phyloP scores from a whole-genome alignment of 306 rosid species.

The Abrus pulchellus region DNA sequence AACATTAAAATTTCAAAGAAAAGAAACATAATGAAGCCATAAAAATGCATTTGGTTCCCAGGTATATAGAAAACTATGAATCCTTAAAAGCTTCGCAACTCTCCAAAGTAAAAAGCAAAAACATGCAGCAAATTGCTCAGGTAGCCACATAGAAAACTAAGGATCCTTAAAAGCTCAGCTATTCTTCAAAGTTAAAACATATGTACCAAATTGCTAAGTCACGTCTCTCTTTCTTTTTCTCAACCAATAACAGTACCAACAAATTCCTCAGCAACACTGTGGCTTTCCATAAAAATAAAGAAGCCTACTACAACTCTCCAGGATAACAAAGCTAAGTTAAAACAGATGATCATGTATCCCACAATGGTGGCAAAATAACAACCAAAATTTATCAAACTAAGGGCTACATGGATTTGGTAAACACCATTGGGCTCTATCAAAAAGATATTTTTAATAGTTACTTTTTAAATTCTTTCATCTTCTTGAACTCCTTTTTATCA shows the following conservation, averaged over 20 bases:
- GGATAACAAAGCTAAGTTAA: conserved; percentile 14
- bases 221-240: conserved; percentile 15
- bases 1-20: conserved; percentile 2
- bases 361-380: conserved; percentile 9
- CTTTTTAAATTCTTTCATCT: not conserved
- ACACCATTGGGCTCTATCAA: not conserved
- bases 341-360: conserved; percentile 19
- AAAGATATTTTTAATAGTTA: not conserved
- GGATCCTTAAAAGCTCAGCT: conserved; percentile 23
- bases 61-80: not conserved
- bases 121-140: conserved; percentile 21
- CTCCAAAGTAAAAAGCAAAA: conserved; percentile 1
- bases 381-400: not conserved
- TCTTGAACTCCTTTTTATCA: not conserved
- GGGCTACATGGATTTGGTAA: not conserved
- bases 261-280: conserved; percentile 4
- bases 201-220: conserved; percentile 11
- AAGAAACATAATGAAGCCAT: conserved; percentile 11
- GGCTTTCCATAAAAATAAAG: conserved; percentile 30
- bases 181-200: conserved; percentile 22
- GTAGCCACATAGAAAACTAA: conserved; percentile 20
- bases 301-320: conserved; percentile 8
- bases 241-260: not conserved
- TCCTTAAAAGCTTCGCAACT: conserved; percentile 11
- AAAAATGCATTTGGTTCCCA: not conserved